These are phyloP conservation scores for Nothophytophthora sp. DNA, from an alignment of 352 stramenopile genomes.

Conservation along the genomic window DNA sequence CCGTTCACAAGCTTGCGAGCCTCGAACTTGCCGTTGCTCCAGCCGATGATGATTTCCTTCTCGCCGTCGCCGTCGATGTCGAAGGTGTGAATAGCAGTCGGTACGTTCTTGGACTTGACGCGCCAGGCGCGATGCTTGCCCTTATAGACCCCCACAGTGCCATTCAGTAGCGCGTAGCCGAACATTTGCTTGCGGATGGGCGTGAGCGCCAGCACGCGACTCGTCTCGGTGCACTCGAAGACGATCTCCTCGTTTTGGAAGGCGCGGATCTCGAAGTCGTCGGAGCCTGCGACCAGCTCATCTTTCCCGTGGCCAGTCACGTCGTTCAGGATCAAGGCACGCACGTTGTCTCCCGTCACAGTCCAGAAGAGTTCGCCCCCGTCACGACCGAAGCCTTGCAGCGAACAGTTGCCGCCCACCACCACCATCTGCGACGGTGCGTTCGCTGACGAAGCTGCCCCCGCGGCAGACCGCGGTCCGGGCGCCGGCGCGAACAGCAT, in stretches of 20 bases:
- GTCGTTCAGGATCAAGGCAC: constrained; percentile 77
- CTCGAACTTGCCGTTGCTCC: constrained; percentile 91
- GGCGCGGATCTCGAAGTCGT: constrained; percentile 91
- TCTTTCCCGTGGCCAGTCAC: constrained; percentile 64
- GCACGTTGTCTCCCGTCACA: constrained; percentile 91
- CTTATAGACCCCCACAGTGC: constrained; percentile 93
- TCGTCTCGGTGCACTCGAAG: constrained; percentile 89
- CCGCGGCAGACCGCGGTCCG: not conserved
- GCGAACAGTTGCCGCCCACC: constrained; percentile 92
- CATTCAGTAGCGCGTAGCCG: constrained; percentile 90
- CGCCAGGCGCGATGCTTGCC: constrained; percentile 87
- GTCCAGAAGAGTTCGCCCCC: constrained; percentile 91
- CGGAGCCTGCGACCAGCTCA: constrained; percentile 88
- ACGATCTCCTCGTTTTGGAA: constrained; percentile 91
- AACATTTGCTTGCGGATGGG: constrained; percentile 77
- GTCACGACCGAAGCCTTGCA: constrained; percentile 85
- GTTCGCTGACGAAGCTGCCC: constrained; percentile 15
- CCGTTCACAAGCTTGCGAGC: constrained; percentile 74
- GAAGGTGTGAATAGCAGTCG: constrained; percentile 81
- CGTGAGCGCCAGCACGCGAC: constrained; percentile 67
- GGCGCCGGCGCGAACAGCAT: constrained; percentile 73
- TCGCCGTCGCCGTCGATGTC: constrained; percentile 92
- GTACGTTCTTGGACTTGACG: constrained; percentile 91
- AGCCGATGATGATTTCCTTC: constrained; percentile 89
- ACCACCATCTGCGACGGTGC: constrained; percentile 75